A percentile compares a stretch with the other conserved stretches of the same genome.
phyloP scores from a whole-genome alignment of 306 rosid genomes.

The Cyamopsis tetragonoloba region DNA sequence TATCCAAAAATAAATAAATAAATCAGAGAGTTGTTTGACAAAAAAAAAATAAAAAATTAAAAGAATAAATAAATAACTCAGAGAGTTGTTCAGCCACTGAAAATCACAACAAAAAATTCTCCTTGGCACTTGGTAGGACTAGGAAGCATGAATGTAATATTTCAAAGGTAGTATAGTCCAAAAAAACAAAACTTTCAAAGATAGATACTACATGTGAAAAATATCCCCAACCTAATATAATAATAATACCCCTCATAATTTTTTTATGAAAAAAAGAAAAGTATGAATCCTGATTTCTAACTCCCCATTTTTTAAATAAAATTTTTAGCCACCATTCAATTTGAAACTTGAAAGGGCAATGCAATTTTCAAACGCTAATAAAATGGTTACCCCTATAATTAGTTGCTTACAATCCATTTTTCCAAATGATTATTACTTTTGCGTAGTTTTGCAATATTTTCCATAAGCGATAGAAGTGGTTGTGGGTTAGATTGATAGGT shows the following conservation, averaged over 20 bases:
- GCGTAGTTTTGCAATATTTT: conserved; percentile 25
- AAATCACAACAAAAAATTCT: not conserved
- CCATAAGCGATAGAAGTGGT: conserved; percentile 32
- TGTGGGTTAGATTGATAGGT: conserved; percentile 58
- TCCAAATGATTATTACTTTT: conserved; percentile 4
- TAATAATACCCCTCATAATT: not conserved
- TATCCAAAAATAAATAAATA: too few relatives aligned
- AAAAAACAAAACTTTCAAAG: not conserved
- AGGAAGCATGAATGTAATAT: not conserved
- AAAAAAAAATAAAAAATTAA: too few relatives aligned
- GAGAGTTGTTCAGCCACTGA: not conserved
- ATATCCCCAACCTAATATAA: not conserved
- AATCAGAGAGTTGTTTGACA: too few relatives aligned
- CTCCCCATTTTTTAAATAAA: not conserved
- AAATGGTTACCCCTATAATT: not conserved
- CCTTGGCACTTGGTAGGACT: too few relatives aligned
- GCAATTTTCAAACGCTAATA: conserved; percentile 7
- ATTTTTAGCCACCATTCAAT: not conserved
- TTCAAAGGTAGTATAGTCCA: not conserved
- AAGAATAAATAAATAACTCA: too few relatives aligned
- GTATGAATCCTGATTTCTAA: too few relatives aligned
- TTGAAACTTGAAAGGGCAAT: not conserved
- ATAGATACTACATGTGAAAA: not conserved
- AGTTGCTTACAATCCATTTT: conserved; percentile 23
- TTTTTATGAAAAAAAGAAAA: not conserved